Percentiles rank a stretch among this genome's conserved stretches.
These are phyloP conservation scores for Kwoniella mangroviensis DNA, from an alignment of 768 basidiomycete species.

Conservation along the genomic window DNA sequence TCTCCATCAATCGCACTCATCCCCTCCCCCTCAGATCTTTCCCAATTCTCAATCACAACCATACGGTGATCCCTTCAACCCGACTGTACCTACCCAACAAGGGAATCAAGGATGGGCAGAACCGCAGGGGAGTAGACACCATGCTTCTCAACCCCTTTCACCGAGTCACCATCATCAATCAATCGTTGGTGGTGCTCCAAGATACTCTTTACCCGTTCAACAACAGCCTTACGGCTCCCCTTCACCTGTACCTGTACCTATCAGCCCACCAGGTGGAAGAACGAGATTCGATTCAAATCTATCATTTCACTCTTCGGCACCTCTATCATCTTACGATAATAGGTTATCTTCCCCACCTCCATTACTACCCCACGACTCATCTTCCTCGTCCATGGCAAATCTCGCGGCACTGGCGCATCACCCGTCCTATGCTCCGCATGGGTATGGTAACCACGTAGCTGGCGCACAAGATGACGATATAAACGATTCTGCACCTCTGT, in stretches of 20 bases:
- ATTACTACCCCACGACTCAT: conserved; percentile 34
- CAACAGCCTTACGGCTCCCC: conserved; percentile 6
- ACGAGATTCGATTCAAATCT: conserved; percentile 20
- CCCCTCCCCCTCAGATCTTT: conserved; percentile 24
- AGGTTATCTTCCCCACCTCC: conserved; percentile 43
- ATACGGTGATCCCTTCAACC: conserved; percentile 28
- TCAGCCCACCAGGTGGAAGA: conserved; percentile 12
- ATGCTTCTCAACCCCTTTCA: conserved; percentile 21
- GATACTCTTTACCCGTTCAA: conserved; percentile 18
- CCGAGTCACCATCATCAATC: conserved; percentile 4
- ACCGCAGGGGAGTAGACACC: conserved; percentile 26
- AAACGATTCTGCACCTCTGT: conserved; percentile 50
- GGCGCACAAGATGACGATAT: conserved; percentile 38
- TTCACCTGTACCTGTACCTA: conserved; percentile 5
- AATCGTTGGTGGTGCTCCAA: conserved; percentile 9
- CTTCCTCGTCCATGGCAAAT: conserved; percentile 19
- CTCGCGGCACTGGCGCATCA: background rate
- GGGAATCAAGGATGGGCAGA: conserved; percentile 20
- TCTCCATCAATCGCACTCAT: conserved; percentile 10
- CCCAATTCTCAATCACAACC: conserved; percentile 1
- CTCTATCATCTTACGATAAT: conserved; percentile 29
- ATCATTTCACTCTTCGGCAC: conserved; percentile 11
- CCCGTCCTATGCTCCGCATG: conserved; percentile 20
- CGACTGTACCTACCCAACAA: conserved; percentile 2
- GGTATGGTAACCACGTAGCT: conserved; percentile 19